phyloP scores from a whole-genome alignment of 176 grass and related monocot species.

The maize (Zea mays) region DNA sequence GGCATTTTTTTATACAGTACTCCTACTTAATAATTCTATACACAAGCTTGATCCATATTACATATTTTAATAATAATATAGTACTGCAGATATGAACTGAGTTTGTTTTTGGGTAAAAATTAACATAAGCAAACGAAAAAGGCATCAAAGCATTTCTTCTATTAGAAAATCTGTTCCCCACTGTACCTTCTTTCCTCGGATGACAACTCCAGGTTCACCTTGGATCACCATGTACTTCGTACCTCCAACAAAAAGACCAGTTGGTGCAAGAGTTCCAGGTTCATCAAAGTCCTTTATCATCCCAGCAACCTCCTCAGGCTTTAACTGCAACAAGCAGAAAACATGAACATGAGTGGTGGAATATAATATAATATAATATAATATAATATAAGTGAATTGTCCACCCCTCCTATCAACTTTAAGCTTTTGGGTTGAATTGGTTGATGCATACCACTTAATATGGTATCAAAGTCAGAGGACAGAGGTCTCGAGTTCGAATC shows the following conservation, averaged over 20 bases:
- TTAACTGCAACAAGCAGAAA: conserved; percentile 41
- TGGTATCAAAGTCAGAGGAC: too few species aligned
- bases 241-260: conserved; percentile 67
- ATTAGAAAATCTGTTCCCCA: not conserved
- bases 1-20: not conserved
- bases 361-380: too few species aligned
- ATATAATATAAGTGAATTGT: too few species aligned
- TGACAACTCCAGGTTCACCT: conserved; percentile 74
- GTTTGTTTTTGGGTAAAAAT: not conserved
- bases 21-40: not conserved
- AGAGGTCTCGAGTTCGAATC: too few species aligned
- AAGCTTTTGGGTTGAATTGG: too few species aligned
- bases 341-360: not conserved
- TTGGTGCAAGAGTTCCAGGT: conserved; percentile 73
- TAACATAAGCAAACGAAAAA: not conserved
- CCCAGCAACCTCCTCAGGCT: conserved; percentile 54
- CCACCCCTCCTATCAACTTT: too few species aligned
- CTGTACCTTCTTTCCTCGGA: conserved; percentile 87
- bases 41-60: not conserved
- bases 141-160: not conserved
- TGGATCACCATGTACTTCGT: conserved; percentile 94
- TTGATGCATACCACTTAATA: too few species aligned
- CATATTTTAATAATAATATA: not conserved
- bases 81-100: not conserved
- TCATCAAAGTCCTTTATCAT: conserved; percentile 67